These are phyloP conservation scores for Trichocladium antarcticum DNA, from an alignment of 495 filamentous ascomycete genomes.

Conservation along the genomic window DNA sequence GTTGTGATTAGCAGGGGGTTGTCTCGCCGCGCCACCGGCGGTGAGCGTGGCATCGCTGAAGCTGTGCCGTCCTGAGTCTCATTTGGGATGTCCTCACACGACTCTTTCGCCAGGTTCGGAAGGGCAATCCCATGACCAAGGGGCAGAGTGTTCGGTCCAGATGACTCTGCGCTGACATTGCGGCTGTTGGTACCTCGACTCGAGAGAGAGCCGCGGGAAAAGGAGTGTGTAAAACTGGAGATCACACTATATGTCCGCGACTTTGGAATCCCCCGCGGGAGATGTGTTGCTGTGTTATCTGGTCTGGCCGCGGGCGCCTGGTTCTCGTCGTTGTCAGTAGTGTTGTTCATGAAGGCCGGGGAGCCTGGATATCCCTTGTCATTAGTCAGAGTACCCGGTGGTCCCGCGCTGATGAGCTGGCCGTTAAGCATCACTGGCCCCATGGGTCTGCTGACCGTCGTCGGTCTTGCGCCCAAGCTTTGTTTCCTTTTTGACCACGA, in stretches of 20 bases:
- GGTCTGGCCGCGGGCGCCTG: neutral
- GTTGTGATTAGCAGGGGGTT: constrained; percentile 18
- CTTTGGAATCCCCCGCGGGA: constrained; percentile 16
- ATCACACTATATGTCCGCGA: constrained; percentile 33
- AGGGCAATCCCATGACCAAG: neutral
- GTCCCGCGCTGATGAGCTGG: neutral
- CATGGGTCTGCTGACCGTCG: constrained; percentile 12
- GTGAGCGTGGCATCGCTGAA: neutral
- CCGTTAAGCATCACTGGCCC: constrained; percentile 13
- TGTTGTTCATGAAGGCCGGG: neutral
- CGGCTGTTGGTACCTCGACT: constrained; percentile 14
- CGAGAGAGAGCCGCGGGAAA: constrained; percentile 26
- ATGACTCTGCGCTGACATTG: constrained; percentile 12
- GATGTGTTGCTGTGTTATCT: constrained; percentile 6
- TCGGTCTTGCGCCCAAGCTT: neutral
- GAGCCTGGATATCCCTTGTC: neutral
- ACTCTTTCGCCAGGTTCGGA: neutral
- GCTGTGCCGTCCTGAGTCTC: neutral
- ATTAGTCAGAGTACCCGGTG: neutral
- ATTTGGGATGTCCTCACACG: neutral
- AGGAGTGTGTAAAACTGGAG: constrained; percentile 28
- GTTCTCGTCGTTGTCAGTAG: constrained; percentile 16
- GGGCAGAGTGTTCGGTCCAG: neutral
- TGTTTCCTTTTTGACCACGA: neutral
- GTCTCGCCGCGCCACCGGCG: neutral